Base-by-base conservation (phyloP, 2,329 filamentous ascomycete genomes). In the Cladosporium phlei region DNA sequence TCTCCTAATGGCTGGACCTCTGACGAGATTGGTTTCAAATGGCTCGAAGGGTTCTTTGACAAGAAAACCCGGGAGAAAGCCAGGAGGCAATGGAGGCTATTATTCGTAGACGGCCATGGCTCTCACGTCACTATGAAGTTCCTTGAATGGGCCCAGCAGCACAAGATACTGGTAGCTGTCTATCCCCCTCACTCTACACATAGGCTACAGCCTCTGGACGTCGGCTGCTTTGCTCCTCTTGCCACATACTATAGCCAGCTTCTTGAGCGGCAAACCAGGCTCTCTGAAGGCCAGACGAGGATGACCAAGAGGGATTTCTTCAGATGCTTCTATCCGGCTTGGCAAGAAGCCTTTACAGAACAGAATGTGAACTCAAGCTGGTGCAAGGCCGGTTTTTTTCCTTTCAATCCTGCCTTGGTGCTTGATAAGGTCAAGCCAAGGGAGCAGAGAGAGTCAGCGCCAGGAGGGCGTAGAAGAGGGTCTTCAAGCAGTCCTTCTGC, bases 1-100 rank as follows among this genome's bases (percentile, higher is more conserved):
- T 39, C 37, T 27, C 12, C 37, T 25, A 39, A 5, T 19, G 37
- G 37, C 14, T 39, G 37, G 56, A 84, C 81, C 0, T 73, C 72
- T 1, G 88, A 95, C 64, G 86, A 86, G 1, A 74, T 77, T 24
- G 44, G 48, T 35, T 33, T 46, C 19, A 42, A 47, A 14, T 51
- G 44, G 48, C 46, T 52, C n/a, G 20, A 35, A 30, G 35, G 30
- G 21, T 34, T 52, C 11, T 52, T 51, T 25, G 28, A 48, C 17
- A 39, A 32, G 25, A 10, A 46, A 20, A 52, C 50, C 16, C 12
- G 22, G 21, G 28, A 28, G n/a, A 46, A 50, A 38, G 50, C 45
- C 24, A 45, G 34, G 35, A 47, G 48, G 30, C 24, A 34, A 20
- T 48, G 22, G 48, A 45, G 50, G 48, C 48, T 52, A 14, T 43